phyloP scores from a whole-genome alignment of 2,329 filamentous ascomycete species.

The Fusarium setosum region DNA sequence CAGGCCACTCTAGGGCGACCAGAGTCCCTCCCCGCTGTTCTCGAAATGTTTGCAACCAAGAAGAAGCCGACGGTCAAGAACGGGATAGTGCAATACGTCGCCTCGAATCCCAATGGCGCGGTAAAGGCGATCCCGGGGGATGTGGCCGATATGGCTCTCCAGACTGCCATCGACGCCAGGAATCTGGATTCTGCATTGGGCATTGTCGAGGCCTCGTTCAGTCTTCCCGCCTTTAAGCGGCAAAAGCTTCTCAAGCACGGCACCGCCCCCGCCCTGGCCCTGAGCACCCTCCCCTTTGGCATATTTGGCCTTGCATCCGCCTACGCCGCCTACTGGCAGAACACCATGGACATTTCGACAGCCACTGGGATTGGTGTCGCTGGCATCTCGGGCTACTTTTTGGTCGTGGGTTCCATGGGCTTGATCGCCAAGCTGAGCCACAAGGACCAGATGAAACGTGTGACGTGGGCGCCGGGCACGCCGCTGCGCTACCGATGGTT shows the following conservation, averaged over 20 bases:
- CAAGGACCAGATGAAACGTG: conserved; percentile 95
- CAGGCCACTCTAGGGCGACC: conserved; percentile 80
- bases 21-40: conserved; percentile 81
- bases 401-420: conserved; percentile 84
- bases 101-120: conserved; percentile 74
- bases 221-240: conserved; percentile 72
- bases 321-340: conserved; percentile 58
- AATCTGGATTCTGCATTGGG: conserved; percentile 82
- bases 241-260: conserved; percentile 75
- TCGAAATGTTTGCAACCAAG: conserved; percentile 87
- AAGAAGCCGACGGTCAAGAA: conserved; percentile 73
- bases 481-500: conserved; percentile 86
- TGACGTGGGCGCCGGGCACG: conserved; percentile 88
- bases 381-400: conserved; percentile 85
- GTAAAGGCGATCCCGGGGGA: conserved; percentile 78
- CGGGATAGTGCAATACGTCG: conserved; percentile 68
- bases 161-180: conserved; percentile 81
- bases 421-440: conserved; percentile 85
- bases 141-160: conserved; percentile 79
- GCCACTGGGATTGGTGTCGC: conserved; percentile 84
- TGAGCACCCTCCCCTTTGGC: conserved; percentile 71
- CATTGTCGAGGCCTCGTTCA: conserved; percentile 77
- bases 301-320: conserved; percentile 75
- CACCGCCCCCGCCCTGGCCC: conserved; percentile 67
- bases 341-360: conserved; percentile 79